These are phyloP conservation scores for Geotrichum klebahnii DNA, from an alignment of 1,139 yeast species.

Conservation along the genomic window DNA sequence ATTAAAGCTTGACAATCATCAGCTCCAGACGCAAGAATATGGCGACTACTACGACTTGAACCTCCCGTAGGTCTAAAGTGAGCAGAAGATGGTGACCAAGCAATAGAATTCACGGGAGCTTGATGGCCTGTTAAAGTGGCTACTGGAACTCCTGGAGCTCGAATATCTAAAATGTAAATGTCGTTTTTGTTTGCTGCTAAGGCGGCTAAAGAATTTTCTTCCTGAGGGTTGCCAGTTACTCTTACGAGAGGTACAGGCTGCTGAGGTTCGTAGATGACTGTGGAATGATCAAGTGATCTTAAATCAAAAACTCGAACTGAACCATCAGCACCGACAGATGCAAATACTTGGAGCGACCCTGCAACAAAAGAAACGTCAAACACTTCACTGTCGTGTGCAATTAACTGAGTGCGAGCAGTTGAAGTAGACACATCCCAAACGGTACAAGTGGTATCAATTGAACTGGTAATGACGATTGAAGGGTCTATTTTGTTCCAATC, in stretches of 20 bases:
- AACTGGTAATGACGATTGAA: slow-evolving; percentile 69
- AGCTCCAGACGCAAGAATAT: slow-evolving; percentile 66
- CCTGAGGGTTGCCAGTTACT: slow-evolving; percentile 72
- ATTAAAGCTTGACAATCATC: slow-evolving; percentile 88
- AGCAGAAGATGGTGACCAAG: slow-evolving; percentile 71
- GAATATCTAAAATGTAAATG: slow-evolving; percentile 71
- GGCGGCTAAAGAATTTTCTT: slow-evolving; percentile 77
- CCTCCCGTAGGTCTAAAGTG: slow-evolving; percentile 20
- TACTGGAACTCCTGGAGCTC: slow-evolving; percentile 84
- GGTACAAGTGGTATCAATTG: slow-evolving; percentile 95
- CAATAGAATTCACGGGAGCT: slow-evolving; percentile 62
- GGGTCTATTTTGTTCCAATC: slow-evolving; percentile 85
- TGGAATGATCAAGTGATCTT: slow-evolving; percentile 84
- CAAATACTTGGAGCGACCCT: slow-evolving; percentile 72
- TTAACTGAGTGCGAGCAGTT: slow-evolving; percentile 85
- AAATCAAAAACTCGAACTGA: slow-evolving; percentile 88
- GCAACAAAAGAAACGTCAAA: slow-evolving; percentile 84
- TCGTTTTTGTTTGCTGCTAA: slow-evolving; percentile 66
- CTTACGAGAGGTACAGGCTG: slow-evolving; percentile 63
- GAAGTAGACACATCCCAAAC: slow-evolving; percentile 82
- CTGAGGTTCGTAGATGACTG: slow-evolving; percentile 79
- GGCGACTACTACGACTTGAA: slow-evolving; percentile 32
- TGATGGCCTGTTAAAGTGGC: slow-evolving; percentile 64
- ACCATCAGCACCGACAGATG: slow-evolving; percentile 94
- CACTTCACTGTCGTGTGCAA: slow-evolving; percentile 95